Evolutionary conservation across 192 early-diverging fungal genomes (phyloP), one percentile per base, ranked within the genome.

Genomic region (Nowakowskiella sp.): DNA sequence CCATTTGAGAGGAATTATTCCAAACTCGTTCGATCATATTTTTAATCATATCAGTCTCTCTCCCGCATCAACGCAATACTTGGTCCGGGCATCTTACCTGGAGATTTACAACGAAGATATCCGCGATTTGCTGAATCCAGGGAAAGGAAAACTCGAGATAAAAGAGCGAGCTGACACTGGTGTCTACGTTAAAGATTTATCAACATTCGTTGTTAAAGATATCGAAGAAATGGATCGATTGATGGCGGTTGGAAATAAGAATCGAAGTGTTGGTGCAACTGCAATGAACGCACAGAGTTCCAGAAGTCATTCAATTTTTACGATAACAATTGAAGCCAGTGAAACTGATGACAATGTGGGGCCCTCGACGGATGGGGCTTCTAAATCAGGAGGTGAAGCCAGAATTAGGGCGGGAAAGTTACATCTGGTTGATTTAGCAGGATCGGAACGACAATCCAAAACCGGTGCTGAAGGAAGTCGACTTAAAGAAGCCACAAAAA

Each of bases 51-150:
- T 60, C 72, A 76, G 26, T 6, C 42, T 60, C 31, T 50, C 68
- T n/a, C 61, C 60, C 62, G 6, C 77, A 59, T 16, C 68, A 77
- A 66, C 81, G 72, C 67, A 89, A 77, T 73, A 69, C 83, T 33
- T 92, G 36, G 81, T 90, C 62, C 77, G 83, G 32, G 91, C 87
- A 4, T 91, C 90, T 0, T 92, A 91, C 54, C 83, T 94, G 45
- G 90, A 94, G 51, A 92, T 92, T 60, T 94, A 94, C 76, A 92
- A 94, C 61, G 92, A 94, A 65, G 81, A 82, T 45, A 89, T 94
- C 48, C 82, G 82, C 44, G 92, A 94, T 56, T 65, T 94, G 34
- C 72, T 94, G 21, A 88, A 87, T 55, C 71, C 68, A 60, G 81
- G 72, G 49, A 60, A 58, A 23, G 67, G 61, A 8, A 69, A 73